Evolutionary conservation across 164 flowering plant species (phyloP).

Genomic region (Magnolia sinica): DNA sequence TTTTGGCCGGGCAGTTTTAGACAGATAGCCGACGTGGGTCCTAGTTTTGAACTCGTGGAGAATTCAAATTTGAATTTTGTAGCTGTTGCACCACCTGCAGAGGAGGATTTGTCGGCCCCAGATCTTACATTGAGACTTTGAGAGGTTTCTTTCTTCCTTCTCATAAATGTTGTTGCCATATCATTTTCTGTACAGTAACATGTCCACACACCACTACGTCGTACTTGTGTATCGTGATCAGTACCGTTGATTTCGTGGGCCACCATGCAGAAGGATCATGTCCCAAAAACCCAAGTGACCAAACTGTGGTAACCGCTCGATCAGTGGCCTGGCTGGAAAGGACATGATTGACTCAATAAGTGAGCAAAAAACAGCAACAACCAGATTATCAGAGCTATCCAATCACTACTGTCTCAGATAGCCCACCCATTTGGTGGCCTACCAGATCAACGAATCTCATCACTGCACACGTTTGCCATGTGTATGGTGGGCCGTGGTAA

Average conservation of each 20-base stretch:
- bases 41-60: constrained; percentile 20
- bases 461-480: too few species aligned
- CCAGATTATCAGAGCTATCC: too few species aligned
- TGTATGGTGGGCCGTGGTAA: too few species aligned
- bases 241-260: not conserved
- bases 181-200: constrained; percentile 23
- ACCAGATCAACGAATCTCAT: too few species aligned
- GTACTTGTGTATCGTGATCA: not conserved
- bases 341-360: not conserved
- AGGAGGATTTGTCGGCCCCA: constrained; percentile 36
- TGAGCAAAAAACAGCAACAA: not conserved
- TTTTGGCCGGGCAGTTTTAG: constrained; percentile 85
- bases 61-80: constrained; percentile 29
- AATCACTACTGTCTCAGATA: too few species aligned
- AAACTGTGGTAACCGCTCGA: not conserved
- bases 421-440: too few species aligned
- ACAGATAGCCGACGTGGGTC: constrained; percentile 26
- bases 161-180: not conserved
- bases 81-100: constrained; percentile 23
- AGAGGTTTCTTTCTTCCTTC: constrained; percentile 11
- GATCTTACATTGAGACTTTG: constrained; percentile 73
- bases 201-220: not conserved
- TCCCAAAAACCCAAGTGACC: not conserved
- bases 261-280: not conserved
- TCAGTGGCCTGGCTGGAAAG: not conserved